Conservation (phyloP, 192 early-diverging fungal genomes). For the Coemansia sp. region DNA sequence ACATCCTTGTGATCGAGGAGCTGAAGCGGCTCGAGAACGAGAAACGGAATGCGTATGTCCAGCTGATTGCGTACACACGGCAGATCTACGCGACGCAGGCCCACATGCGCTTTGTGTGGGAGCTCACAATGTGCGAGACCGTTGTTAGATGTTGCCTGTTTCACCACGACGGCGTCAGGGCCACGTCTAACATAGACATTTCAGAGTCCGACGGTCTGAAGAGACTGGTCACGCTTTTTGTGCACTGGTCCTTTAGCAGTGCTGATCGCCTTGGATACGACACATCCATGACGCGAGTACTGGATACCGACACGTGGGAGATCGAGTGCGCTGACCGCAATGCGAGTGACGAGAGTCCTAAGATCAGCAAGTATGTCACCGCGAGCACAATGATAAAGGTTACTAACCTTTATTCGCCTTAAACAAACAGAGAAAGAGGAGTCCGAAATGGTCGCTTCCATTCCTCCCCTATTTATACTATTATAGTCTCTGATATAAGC, state of each 20-base stretch:
- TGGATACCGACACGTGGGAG: not conserved
- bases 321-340: not conserved
- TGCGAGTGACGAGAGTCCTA: not conserved
- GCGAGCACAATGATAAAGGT: not conserved
- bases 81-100: conserved; percentile 3
- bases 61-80: not conserved
- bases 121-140: conserved; percentile 1
- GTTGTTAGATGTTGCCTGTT: not conserved
- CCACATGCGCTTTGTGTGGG: conserved; percentile 20
- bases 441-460: no score
- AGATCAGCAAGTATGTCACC: not conserved
- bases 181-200: not conserved
- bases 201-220: conserved; percentile 1
- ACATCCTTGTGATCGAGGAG: not conserved
- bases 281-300: not conserved
- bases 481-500: no score
- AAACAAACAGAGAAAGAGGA: no score
- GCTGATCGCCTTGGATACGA: conserved; percentile 10
- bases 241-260: conserved; percentile 17
- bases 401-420: no score
- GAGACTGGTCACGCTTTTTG: conserved; percentile 4
- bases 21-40: not conserved
- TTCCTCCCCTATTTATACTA: no score
- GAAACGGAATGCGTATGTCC: not conserved
- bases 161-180: not conserved